Conservation (phyloP, 441 rosid species). For the Pelargonium fulgidum region DNA sequence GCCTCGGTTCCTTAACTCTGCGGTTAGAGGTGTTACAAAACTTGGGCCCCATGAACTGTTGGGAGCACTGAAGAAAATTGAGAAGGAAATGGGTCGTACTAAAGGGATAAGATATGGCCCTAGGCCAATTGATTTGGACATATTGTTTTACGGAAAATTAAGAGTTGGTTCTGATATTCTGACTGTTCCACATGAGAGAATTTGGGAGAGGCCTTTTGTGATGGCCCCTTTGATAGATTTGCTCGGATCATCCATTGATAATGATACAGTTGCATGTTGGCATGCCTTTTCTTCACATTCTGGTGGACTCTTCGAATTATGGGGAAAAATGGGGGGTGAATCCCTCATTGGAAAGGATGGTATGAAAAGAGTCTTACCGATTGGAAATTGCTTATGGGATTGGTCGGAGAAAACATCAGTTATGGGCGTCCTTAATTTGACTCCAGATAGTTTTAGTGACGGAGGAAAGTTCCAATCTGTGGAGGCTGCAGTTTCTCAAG, state of each 20-base stretch:
- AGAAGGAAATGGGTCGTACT: slow-evolving; percentile 74
- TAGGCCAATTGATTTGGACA: slow-evolving; percentile 84
- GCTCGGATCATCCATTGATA: slow-evolving; percentile 56
- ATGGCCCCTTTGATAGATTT: slow-evolving; percentile 83
- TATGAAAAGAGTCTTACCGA: slow-evolving; percentile 68
- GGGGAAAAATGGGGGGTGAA: slow-evolving; percentile 83
- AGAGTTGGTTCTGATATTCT: slow-evolving; percentile 52
- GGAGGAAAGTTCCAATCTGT: slow-evolving; percentile 66
- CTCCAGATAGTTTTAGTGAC: slow-evolving; percentile 94
- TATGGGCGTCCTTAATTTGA: slow-evolving; percentile 88
- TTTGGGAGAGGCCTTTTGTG: slow-evolving; percentile 92
- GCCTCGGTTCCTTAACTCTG: slow-evolving; percentile 86
- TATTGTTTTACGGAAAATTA: slow-evolving; percentile 73
- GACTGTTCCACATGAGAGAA: slow-evolving; percentile 71
- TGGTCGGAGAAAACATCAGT: slow-evolving; percentile 62
- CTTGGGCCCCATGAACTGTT: slow-evolving; percentile 81
- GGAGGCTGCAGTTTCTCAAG: slow-evolving; percentile 69
- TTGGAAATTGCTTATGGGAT: slow-evolving; percentile 66
- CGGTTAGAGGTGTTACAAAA: slow-evolving; percentile 72
- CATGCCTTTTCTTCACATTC: slow-evolving; percentile 53
- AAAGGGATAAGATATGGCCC: slow-evolving; percentile 79
- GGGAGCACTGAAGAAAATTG: slow-evolving; percentile 61
- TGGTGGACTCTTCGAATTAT: slow-evolving; percentile 50
- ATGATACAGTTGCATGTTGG: slow-evolving; percentile 69
- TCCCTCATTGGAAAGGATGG: slow-evolving; percentile 64